Conservation (phyloP, 78 protist genomes). For the Cavenderia fasciculata region DNA sequence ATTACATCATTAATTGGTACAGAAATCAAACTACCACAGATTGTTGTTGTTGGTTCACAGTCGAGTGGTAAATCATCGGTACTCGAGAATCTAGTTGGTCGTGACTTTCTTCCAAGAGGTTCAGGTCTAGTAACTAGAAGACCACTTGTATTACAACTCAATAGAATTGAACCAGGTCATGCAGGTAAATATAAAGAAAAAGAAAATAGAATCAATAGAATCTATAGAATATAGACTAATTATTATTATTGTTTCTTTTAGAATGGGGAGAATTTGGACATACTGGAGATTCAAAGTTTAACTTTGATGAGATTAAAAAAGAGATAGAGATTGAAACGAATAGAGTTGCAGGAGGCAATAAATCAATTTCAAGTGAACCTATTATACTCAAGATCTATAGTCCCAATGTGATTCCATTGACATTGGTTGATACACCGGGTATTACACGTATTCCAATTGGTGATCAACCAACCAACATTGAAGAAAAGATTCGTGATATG, state of each 20-base stretch:
- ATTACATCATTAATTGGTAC: slow-evolving; percentile 83
- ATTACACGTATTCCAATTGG: slow-evolving; percentile 93
- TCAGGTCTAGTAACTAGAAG: slow-evolving; percentile 90
- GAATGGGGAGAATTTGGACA: slow-evolving; percentile 94
- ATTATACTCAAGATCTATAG: slow-evolving; percentile 91
- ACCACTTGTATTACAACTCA: slow-evolving; percentile 91
- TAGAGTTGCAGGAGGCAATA: slow-evolving; percentile 84
- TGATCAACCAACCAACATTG: slow-evolving; percentile 97
- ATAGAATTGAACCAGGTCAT: background rate
- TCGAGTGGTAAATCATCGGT: slow-evolving; percentile 95
- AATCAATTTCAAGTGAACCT: slow-evolving; percentile 88
- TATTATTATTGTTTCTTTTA: background rate
- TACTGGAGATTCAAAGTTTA: slow-evolving; percentile 72
- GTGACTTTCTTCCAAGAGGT: slow-evolving; percentile 93
- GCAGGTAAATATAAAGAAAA: no score
- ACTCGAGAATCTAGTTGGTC: slow-evolving; percentile 94
- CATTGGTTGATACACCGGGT: slow-evolving; percentile 99
- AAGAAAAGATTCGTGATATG: slow-evolving; percentile 84
- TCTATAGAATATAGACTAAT: background rate
- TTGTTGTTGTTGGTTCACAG: slow-evolving; percentile 96
- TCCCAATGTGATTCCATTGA: slow-evolving; percentile 95
- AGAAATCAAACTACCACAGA: slow-evolving; percentile 92
- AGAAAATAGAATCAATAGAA: slow-evolving; percentile 8
- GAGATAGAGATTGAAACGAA: slow-evolving; percentile 89
- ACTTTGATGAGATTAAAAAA: slow-evolving; percentile 79